Conservation (phyloP, 345 rosid species). For the Populus alba region DNA sequence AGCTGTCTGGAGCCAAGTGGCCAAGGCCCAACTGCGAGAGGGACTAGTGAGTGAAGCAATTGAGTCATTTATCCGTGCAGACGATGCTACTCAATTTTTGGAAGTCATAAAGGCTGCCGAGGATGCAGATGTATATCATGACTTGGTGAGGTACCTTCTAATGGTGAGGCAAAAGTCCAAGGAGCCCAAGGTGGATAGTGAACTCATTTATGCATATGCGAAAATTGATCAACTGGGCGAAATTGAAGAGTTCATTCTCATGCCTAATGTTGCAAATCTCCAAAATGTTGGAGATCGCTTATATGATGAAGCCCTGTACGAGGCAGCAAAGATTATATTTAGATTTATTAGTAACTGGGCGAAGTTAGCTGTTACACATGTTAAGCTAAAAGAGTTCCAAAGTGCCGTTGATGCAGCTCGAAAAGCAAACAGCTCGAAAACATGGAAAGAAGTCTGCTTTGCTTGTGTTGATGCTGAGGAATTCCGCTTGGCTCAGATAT, state of each 20-base stretch:
- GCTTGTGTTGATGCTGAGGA: slow-evolving; percentile 98
- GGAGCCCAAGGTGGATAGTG: slow-evolving; percentile 94
- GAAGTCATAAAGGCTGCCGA: slow-evolving; percentile 71
- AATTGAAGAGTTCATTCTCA: slow-evolving; percentile 86
- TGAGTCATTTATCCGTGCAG: slow-evolving; percentile 94
- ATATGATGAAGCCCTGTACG: slow-evolving; percentile 75
- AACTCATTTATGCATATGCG: slow-evolving; percentile 81
- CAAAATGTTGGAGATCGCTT: slow-evolving; percentile 91
- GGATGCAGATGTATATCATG: slow-evolving; percentile 76
- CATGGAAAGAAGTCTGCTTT: slow-evolving; percentile 97
- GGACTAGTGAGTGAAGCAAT: slow-evolving; percentile 95
- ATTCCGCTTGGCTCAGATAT: slow-evolving; percentile 87
- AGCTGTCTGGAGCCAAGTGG: slow-evolving; percentile 96
- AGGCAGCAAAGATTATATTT: slow-evolving; percentile 92
- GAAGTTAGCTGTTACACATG: slow-evolving; percentile 87
- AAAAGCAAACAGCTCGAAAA: slow-evolving; percentile 95
- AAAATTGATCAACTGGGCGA: slow-evolving; percentile 80
- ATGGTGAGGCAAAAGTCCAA: slow-evolving; percentile 97
- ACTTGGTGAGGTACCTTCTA: slow-evolving; percentile 84
- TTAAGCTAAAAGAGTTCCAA: slow-evolving; percentile 86
- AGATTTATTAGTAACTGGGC: slow-evolving; percentile 97
- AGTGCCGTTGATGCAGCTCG: slow-evolving; percentile 98
- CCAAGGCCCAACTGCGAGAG: slow-evolving; percentile 86
- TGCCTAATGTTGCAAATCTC: slow-evolving; percentile 96
- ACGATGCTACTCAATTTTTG: slow-evolving; percentile 72